Evolutionary conservation across 164 flowering plant species (phyloP).

Genomic region (Houttuynia cordata): DNA sequence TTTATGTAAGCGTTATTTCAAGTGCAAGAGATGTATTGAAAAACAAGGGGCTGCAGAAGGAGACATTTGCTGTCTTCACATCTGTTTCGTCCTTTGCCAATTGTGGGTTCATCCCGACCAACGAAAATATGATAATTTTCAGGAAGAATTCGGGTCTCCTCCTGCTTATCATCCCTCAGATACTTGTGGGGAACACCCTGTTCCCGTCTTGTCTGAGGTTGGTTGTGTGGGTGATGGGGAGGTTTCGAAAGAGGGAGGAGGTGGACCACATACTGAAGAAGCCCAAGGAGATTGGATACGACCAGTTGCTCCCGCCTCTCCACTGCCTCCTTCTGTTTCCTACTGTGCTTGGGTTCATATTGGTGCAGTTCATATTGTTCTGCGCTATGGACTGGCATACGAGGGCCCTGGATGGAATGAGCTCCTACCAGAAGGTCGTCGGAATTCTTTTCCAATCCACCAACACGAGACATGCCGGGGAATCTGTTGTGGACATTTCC

Average conservation of each 20-base stretch:
- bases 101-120: constrained; percentile 68
- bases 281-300: constrained; percentile 21
- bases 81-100: constrained; percentile 41
- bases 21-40: constrained; percentile 36
- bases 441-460: constrained; percentile 35
- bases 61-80: constrained; percentile 38
- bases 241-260: constrained; percentile 15
- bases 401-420: constrained; percentile 33
- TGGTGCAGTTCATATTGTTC: constrained; percentile 34
- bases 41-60: constrained; percentile 26
- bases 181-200: constrained; percentile 63
- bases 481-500: constrained; percentile 46
- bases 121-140: constrained; percentile 72
- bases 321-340: constrained; percentile 16
- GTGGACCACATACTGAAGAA: constrained; percentile 28
- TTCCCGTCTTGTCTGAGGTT: constrained; percentile 36
- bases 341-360: constrained; percentile 36
- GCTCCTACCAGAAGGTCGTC: constrained; percentile 34
- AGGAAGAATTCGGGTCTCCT: constrained; percentile 52
- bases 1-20: constrained; percentile 23
- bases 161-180: constrained; percentile 42
- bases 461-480: constrained; percentile 66
- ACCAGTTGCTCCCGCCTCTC: constrained; percentile 29
- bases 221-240: constrained; percentile 28
- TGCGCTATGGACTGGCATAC: constrained; percentile 59